These are phyloP conservation scores for Heteromeles arbutifolia DNA, from an alignment of 306 rosid genomes.

Conservation along the genomic window DNA sequence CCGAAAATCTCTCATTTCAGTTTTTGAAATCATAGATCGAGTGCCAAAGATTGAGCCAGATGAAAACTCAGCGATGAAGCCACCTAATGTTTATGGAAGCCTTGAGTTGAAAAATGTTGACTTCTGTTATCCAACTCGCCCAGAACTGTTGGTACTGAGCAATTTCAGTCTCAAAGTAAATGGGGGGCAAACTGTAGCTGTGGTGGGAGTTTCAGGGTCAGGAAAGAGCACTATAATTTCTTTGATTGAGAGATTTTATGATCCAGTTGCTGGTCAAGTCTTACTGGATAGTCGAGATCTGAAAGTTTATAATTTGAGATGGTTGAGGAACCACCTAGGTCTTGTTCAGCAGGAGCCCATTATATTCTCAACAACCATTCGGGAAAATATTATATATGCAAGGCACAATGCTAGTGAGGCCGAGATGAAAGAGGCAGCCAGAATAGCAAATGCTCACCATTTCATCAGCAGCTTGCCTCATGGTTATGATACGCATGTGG, in stretches of 20 bases:
- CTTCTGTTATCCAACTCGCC: slow-evolving; percentile 95
- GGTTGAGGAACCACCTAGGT: slow-evolving; percentile 97
- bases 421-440: slow-evolving; percentile 96
- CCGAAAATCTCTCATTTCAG: slow-evolving; percentile 96
- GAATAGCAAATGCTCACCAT: slow-evolving; percentile 99
- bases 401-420: slow-evolving; percentile 99
- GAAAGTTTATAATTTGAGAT: slow-evolving; percentile 82
- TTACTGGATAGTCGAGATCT: slow-evolving; percentile 88
- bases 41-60: slow-evolving; percentile 96
- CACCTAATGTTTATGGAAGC: slow-evolving; percentile 94
- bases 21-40: slow-evolving; percentile 94
- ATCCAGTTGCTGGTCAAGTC: slow-evolving; percentile 98
- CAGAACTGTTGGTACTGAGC: slow-evolving; percentile 88
- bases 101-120: slow-evolving; percentile 87
- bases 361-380: slow-evolving; percentile 90
- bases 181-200: slow-evolving; percentile 96
- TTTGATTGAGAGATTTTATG: slow-evolving; percentile 89
- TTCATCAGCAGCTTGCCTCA: slow-evolving; percentile 97
- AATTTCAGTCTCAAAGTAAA: slow-evolving; percentile 89
- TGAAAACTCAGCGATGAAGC: slow-evolving; percentile 80
- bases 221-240: slow-evolving; percentile 98
- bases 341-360: slow-evolving; percentile 98
- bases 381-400: slow-evolving; percentile 96
- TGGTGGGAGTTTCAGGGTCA: slow-evolving; percentile 98
- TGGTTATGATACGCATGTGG: slow-evolving; percentile 97